Evolutionary conservation across 305 asterid genomes (phyloP).

Genomic region (Striga hermonthica): DNA sequence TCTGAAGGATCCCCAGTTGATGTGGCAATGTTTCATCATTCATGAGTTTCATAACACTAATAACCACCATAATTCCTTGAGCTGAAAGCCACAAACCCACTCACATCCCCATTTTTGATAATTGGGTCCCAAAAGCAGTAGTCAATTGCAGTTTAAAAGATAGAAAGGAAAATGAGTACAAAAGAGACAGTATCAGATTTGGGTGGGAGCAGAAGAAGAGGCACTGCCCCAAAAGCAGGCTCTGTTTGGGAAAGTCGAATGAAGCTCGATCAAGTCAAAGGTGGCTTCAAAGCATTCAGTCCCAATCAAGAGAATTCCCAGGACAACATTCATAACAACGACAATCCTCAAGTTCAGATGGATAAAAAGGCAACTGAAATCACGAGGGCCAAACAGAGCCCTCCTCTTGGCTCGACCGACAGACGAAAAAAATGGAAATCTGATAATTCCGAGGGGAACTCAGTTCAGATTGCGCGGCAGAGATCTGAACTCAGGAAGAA

Average conservation of each 20-base stretch:
- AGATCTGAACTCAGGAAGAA: conserved; percentile 52
- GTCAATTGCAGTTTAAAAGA: conserved; percentile 29
- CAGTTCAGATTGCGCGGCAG: conserved; percentile 48
- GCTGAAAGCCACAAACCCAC: conserved; percentile 45
- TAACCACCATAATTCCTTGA: conserved; percentile 32
- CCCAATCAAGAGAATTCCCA: conserved; percentile 35
- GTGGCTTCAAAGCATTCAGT: conserved; percentile 57
- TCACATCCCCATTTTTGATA: conserved; percentile 19
- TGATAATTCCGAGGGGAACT: conserved; percentile 47
- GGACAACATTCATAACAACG: conserved; percentile 17
- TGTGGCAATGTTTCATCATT: too few relatives aligned
- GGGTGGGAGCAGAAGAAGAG: conserved; percentile 40
- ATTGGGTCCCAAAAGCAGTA: conserved; percentile 40
- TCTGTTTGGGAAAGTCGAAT: conserved; percentile 83
- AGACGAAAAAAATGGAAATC: conserved; percentile 78
- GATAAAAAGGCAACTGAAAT: conserved; percentile 29
- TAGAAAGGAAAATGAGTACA: conserved; percentile 27
- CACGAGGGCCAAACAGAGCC: conserved; percentile 47
- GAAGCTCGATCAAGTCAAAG: conserved; percentile 62
- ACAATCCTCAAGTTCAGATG: conserved; percentile 26
- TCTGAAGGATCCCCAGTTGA: too few relatives aligned
- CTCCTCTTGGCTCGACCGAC: conserved; percentile 26
- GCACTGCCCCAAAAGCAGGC: conserved; percentile 55
- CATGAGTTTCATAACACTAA: too few relatives aligned
- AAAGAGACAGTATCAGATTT: conserved; percentile 44